phyloP scores from a whole-genome alignment of 2,329 filamentous ascomycete species.

The Moelleriella libera region DNA sequence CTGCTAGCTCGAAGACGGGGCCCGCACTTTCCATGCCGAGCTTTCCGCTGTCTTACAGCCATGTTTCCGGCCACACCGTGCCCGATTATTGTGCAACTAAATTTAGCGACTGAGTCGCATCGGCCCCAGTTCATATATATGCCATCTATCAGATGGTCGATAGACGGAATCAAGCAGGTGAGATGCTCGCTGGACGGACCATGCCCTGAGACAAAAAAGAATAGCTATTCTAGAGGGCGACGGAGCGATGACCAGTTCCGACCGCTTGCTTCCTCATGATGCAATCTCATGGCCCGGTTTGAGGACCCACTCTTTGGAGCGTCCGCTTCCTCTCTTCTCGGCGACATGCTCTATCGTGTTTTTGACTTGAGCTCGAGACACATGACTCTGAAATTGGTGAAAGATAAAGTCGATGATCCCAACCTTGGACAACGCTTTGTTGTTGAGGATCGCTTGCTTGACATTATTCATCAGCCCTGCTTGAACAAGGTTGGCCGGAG shows the following conservation, averaged over 20 bases:
- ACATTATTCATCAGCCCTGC: slow-evolving; percentile 24
- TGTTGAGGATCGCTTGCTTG: slow-evolving; percentile 25
- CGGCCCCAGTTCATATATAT: no score
- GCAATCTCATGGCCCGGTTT: slow-evolving; percentile 23
- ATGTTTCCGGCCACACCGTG: no score
- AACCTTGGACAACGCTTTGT: slow-evolving; percentile 24
- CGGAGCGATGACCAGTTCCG: no score
- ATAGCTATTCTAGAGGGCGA: no score
- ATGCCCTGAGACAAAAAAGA: no score
- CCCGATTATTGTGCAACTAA: no score
- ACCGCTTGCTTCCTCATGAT: slow-evolving; percentile 7
- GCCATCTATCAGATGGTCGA: no score
- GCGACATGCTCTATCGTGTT: slow-evolving; percentile 26
- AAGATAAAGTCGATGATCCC: slow-evolving; percentile 26
- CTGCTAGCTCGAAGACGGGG: slow-evolving; percentile 6
- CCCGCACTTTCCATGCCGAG: slow-evolving; percentile 2
- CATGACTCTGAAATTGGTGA: slow-evolving; percentile 20
- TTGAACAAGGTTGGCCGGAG: slow-evolving; percentile 18
- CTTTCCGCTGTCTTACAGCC: neutral
- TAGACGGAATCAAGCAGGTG: no score
- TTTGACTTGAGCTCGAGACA: slow-evolving; percentile 25
- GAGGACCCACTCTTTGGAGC: slow-evolving; percentile 23
- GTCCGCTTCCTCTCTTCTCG: slow-evolving; percentile 22
- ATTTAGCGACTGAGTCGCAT: no score
- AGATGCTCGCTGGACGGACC: no score